Base-by-base conservation (phyloP, 371 early-diverging fungal species). In the Globomyces sp. region DNA sequence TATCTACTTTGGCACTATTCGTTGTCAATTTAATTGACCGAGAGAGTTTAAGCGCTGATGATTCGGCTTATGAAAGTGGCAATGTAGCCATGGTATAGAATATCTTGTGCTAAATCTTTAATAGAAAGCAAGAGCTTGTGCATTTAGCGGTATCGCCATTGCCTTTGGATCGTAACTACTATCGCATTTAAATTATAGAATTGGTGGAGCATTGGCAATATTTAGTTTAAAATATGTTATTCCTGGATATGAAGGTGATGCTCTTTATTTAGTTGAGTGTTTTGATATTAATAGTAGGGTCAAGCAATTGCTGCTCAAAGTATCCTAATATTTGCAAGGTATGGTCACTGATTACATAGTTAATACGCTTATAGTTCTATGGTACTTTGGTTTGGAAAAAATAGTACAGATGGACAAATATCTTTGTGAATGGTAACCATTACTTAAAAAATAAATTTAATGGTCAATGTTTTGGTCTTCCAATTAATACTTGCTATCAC, bases 101-200 rank as follows among this genome's bases (percentile, higher is more conserved):
- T 24, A 24, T 24, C 24, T 24, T 24, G 24, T 24, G 0, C 24
- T 24, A 24, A 24, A 24, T 24, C 24, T 24, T 24, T 24, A 24
- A 24, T 24, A 24, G 24, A 84, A 80, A 66, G 90, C 88, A 3
- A 79, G 90, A 4, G 72, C 85, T 3, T 85, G 85, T 50, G 77
- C 90, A 36, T 90, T 91, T 70, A 66, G 89, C 49, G 91, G 91
- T 3, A 87, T 89, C 58, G 80, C 90, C 1, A 73, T 89, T 71
- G 85, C 89, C 74, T 85, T 89, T 8, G 89, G 89, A 41, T 83
- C 89, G 34, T 24, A 24, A 24, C 24, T 24, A 24, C 24, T 24
- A 24, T 24, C 24, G 24, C 24, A 24, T 24, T 24, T 24, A 24
- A 24, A 24, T 24, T 24, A 24, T 24, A 24, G 24, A 24, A 72